Percentiles rank a stretch among this genome's conserved stretches.
Conservation (phyloP, 2,329 filamentous ascomycete species). For the Trichophyton verrucosum region DNA sequence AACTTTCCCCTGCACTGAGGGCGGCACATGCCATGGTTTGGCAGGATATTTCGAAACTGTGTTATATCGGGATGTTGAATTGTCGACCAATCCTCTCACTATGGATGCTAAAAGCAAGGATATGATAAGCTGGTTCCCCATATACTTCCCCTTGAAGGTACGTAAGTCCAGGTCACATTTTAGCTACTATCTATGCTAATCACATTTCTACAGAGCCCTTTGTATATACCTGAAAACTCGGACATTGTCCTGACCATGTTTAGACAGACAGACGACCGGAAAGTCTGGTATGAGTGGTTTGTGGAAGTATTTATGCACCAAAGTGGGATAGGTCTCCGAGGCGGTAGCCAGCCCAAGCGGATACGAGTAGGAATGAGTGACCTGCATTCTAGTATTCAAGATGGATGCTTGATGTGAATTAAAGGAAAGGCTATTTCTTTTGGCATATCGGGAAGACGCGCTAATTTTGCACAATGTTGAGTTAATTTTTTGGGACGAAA, state of each 20-base stretch:
- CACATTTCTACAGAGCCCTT: conserved; percentile 50
- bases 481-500: too few relatives aligned
- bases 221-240: conserved; percentile 71
- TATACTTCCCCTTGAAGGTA: conserved; percentile 93
- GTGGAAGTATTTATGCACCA: conserved; percentile 61
- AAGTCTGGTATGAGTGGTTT: conserved; percentile 98
- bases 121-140: conserved; percentile 99
- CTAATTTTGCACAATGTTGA: background rate
- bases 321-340: conserved; percentile 9
- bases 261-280: conserved; percentile 86
- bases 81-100: conserved; percentile 83
- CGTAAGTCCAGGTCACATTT: conserved; percentile 17
- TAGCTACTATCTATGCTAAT: background rate
- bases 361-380: conserved; percentile 33
- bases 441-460: background rate
- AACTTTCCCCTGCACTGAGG: conserved; percentile 62
- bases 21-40: conserved; percentile 79
- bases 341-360: conserved; percentile 3
- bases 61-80: conserved; percentile 73
- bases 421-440: background rate
- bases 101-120: conserved; percentile 89
- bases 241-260: conserved; percentile 90
- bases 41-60: conserved; percentile 95
- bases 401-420: conserved; percentile 38
- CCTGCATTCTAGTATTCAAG: conserved; percentile 38